These are phyloP conservation scores for Tricholoma matsutake DNA, from an alignment of 768 basidiomycete species.

Conservation along the genomic window DNA sequence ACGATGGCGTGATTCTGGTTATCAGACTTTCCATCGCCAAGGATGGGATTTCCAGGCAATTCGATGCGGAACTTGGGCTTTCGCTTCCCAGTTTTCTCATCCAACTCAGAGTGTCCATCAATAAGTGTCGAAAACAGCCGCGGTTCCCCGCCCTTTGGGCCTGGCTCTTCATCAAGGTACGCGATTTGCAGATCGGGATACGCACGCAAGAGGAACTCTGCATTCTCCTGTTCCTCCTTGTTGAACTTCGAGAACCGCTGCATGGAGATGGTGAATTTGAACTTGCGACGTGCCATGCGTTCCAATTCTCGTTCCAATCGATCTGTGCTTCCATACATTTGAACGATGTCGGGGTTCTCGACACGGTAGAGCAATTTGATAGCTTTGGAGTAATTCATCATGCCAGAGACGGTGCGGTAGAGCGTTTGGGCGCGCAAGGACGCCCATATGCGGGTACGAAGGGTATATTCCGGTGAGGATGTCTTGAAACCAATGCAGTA, in stretches of 20 bases:
- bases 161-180: slow-evolving; percentile 94
- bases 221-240: slow-evolving; percentile 98
- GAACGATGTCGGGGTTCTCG: slow-evolving; percentile 97
- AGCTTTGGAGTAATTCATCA: slow-evolving; percentile 99
- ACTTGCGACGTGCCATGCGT: slow-evolving; percentile 95
- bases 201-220: slow-evolving; percentile 94
- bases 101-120: slow-evolving; percentile 95
- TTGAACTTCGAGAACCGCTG: slow-evolving; percentile 99
- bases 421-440: slow-evolving; percentile 97
- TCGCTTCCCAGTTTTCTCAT: slow-evolving; percentile 83
- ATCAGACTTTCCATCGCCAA: slow-evolving; percentile 98
- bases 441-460: slow-evolving; percentile 99
- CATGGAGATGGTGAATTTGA: slow-evolving; percentile 98
- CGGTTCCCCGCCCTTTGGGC: slow-evolving; percentile 84
- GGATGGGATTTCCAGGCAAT: slow-evolving; percentile 96
- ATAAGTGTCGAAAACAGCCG: slow-evolving; percentile 90
- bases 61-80: slow-evolving; percentile 98
- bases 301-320: slow-evolving; percentile 94
- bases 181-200: slow-evolving; percentile 99
- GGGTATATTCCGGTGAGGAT: slow-evolving; percentile 96
- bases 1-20: slow-evolving; percentile 99
- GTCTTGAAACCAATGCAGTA: slow-evolving; percentile 99
- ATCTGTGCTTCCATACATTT: slow-evolving; percentile 95
- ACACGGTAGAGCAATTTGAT: slow-evolving; percentile 99
- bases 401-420: slow-evolving; percentile 97